phyloP scores from a whole-genome alignment of 2,329 filamentous ascomycete genomes.

The Pestalotiopsis sp. region DNA sequence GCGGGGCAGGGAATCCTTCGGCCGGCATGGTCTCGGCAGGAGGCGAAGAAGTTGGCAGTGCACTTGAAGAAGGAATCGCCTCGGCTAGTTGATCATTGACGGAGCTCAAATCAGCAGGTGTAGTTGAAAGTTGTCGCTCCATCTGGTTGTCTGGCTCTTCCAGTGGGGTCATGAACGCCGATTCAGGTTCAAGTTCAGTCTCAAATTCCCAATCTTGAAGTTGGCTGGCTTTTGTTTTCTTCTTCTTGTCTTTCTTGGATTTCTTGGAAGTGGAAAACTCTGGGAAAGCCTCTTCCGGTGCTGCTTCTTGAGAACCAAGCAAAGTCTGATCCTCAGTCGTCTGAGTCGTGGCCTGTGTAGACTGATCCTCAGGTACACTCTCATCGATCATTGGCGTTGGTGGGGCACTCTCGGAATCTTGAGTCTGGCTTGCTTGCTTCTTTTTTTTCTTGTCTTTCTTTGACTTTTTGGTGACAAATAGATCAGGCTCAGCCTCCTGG shows the following conservation, averaged over 20 bases:
- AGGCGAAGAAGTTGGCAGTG: neutral
- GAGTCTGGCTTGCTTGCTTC: neutral
- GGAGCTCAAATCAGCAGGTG: neutral
- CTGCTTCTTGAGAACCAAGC: neutral
- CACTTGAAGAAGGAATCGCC: neutral
- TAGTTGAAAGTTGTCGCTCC: neutral
- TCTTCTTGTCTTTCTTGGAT: conserved; percentile 28
- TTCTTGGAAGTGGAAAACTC: conserved; percentile 28
- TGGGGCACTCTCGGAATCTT: neutral
- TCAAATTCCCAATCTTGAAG: conserved; percentile 14
- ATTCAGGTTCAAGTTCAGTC: neutral
- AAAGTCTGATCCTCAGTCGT: conserved; percentile 23
- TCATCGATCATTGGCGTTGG: neutral
- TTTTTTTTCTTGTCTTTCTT: conserved; percentile 1
- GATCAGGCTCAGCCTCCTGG: conserved; percentile 17
- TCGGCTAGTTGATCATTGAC: neutral
- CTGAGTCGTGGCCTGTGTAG: conserved; percentile 3
- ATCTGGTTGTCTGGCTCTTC: neutral
- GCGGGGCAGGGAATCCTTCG: neutral
- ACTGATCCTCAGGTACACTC: neutral
- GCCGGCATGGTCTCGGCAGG: neutral
- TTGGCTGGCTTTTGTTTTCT: conserved; percentile 26
- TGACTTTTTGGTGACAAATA: conserved; percentile 25
- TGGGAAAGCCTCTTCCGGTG: conserved; percentile 7
- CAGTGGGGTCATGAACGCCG: neutral